Evolutionary conservation across 75 land plant genomes (phyloP).

Genomic region (Larix kaempferi): DNA sequence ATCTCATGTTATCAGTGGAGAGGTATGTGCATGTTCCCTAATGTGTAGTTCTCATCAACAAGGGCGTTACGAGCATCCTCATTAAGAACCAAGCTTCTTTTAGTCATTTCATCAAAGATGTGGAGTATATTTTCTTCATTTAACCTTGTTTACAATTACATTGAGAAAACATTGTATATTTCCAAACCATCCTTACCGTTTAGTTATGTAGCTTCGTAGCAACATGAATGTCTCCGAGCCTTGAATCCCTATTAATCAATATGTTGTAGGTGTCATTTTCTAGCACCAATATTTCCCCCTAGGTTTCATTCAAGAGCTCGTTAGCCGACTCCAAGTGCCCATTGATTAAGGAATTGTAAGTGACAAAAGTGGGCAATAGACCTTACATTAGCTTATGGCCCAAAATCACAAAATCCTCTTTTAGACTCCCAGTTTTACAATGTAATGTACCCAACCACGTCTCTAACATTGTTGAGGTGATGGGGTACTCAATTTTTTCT

Average conservation of each 20-base stretch:
- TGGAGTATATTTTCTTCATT: constrained; percentile 36
- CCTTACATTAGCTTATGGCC: constrained; percentile 27
- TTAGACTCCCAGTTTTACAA: constrained; percentile 38
- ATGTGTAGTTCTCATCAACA: constrained; percentile 32
- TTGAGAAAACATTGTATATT: constrained; percentile 41
- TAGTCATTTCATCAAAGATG: constrained; percentile 30
- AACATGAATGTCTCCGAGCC: constrained; percentile 22
- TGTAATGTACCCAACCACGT: background rate
- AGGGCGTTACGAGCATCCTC: constrained; percentile 34
- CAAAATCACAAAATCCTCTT: constrained; percentile 28
- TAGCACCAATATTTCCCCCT: constrained; percentile 20
- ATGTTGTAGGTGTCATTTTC: constrained; percentile 43
- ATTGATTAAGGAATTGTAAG: constrained; percentile 46
- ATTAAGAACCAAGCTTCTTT: constrained; percentile 34
- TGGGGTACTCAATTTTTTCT: too few species aligned
- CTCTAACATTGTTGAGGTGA: too few species aligned
- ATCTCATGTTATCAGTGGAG: constrained; percentile 21
- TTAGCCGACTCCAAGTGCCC: constrained; percentile 49
- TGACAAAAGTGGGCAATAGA: constrained; percentile 26
- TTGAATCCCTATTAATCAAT: constrained; percentile 33
- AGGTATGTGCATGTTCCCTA: constrained; percentile 28
- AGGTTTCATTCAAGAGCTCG: constrained; percentile 44
- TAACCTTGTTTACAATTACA: constrained; percentile 63
- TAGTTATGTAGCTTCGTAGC: constrained; percentile 27
- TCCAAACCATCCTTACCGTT: constrained; percentile 20